phyloP scores from a whole-genome alignment of 2,329 filamentous ascomycete species.

The Venturia oleaginea region DNA sequence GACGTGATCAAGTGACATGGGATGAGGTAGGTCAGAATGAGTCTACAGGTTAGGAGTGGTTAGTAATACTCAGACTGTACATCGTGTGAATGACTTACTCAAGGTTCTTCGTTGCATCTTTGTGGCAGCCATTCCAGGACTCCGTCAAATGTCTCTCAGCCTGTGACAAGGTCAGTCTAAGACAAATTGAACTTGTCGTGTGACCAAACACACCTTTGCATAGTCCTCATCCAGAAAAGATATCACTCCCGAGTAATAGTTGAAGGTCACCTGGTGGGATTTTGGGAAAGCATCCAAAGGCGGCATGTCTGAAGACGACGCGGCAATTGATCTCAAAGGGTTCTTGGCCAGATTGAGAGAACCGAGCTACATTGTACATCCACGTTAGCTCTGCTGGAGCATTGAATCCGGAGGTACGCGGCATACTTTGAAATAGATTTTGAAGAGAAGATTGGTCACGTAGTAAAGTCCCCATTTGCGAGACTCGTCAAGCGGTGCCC shows the following conservation, averaged over 20 bases:
- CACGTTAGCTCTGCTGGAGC: neutral
- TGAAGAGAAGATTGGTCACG: slow-evolving; percentile 90
- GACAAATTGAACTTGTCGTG: neutral
- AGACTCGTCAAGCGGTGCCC: slow-evolving; percentile 75
- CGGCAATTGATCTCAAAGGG: slow-evolving; percentile 73
- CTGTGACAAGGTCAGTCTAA: slow-evolving; percentile 29
- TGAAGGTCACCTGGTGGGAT: slow-evolving; percentile 88
- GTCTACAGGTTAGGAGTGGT: slow-evolving; percentile 39
- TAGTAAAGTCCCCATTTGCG: slow-evolving; percentile 98
- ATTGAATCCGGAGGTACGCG: neutral
- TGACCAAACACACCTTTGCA: slow-evolving; percentile 47
- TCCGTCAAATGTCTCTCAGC: slow-evolving; percentile 72
- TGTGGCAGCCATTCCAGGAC: slow-evolving; percentile 76
- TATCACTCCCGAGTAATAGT: slow-evolving; percentile 92
- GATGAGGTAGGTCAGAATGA: slow-evolving; percentile 90
- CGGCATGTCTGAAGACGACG: slow-evolving; percentile 72
- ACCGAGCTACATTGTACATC: slow-evolving; percentile 49
- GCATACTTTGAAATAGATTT: slow-evolving; percentile 84
- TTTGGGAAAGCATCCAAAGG: slow-evolving; percentile 70
- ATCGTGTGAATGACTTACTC: slow-evolving; percentile 49
- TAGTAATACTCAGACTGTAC: slow-evolving; percentile 13
- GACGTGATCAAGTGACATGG: slow-evolving; percentile 84
- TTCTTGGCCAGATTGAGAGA: slow-evolving; percentile 84
- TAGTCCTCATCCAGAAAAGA: slow-evolving; percentile 94
- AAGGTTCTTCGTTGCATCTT: slow-evolving; percentile 61